phyloP scores from a whole-genome alignment of 2,329 filamentous ascomycete species.

The Emergomyces pasteurianus region DNA sequence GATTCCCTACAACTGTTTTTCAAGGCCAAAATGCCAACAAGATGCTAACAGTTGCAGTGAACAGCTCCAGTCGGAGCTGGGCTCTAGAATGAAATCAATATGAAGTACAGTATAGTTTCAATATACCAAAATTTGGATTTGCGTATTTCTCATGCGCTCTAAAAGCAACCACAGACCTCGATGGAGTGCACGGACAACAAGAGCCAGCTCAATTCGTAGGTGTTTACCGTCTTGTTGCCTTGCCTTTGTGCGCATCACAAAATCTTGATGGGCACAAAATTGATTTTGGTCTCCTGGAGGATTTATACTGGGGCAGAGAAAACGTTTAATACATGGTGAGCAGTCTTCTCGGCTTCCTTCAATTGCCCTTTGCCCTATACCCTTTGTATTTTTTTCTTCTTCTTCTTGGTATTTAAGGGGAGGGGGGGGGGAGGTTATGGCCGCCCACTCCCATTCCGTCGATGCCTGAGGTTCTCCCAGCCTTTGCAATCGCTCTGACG shows the following conservation, averaged over 20 bases:
- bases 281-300: constrained; percentile 29
- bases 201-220: neutral
- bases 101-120: constrained; percentile 36
- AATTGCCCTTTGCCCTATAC: too few species aligned
- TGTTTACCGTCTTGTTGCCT: constrained; percentile 18
- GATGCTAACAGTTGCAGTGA: neutral
- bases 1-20: neutral
- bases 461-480: constrained; percentile 29
- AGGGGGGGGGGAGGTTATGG: too few species aligned
- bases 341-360: constrained; percentile 7
- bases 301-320: constrained; percentile 32
- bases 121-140: constrained; percentile 6
- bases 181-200: constrained; percentile 17
- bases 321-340: constrained; percentile 36
- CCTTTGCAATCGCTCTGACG: constrained; percentile 31
- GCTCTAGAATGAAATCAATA: too few species aligned
- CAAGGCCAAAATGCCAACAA: neutral
- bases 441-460: constrained; percentile 25
- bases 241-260: constrained; percentile 32
- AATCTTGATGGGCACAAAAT: constrained; percentile 28
- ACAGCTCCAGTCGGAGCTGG: neutral
- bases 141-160: constrained; percentile 43
- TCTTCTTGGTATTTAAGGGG: too few species aligned
- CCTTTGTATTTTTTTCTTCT: too few species aligned
- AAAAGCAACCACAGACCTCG: constrained; percentile 49